Conservation (phyloP, 2,329 filamentous ascomycete species). For the Microcyclospora pomicola region DNA sequence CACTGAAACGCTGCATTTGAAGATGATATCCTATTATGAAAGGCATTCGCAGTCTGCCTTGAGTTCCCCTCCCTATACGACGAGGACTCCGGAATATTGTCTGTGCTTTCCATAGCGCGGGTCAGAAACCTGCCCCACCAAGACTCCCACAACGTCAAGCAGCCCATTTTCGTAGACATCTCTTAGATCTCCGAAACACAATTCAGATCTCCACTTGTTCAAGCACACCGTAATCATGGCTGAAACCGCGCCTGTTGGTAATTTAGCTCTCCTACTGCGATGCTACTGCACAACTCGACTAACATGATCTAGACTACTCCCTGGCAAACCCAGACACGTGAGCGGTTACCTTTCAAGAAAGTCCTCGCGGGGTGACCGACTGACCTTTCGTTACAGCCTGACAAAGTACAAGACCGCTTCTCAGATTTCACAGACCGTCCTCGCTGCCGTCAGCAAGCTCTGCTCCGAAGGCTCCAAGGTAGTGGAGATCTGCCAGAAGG, state of each 20-base stretch:
- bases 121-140: too few species aligned
- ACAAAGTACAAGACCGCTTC: slow-evolving; percentile 99
- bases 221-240: slow-evolving; percentile 10
- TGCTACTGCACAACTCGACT: slow-evolving; percentile 5
- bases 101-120: not conserved
- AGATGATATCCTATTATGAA: too few species aligned
- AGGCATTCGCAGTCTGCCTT: too few species aligned
- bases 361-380: slow-evolving; percentile 52
- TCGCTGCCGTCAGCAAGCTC: slow-evolving; percentile 55
- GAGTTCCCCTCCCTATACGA: too few species aligned
- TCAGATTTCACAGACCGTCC: slow-evolving; percentile 87
- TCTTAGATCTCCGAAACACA: too few species aligned
- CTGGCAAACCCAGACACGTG: slow-evolving; percentile 26
- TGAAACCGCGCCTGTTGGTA: slow-evolving; percentile 16
- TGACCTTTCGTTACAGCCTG: slow-evolving; percentile 67
- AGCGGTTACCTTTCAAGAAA: slow-evolving; percentile 7
- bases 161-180: too few species aligned
- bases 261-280: slow-evolving; percentile 1
- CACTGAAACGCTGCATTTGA: too few species aligned
- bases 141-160: too few species aligned
- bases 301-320: slow-evolving; percentile 19
- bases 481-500: slow-evolving; percentile 84
- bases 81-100: not conserved
- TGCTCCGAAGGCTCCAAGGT: slow-evolving; percentile 81
- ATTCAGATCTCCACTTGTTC: too few species aligned